These are phyloP conservation scores for Mitragyna speciosa DNA, from an alignment of 257 asterid genomes.

Conservation along the genomic window DNA sequence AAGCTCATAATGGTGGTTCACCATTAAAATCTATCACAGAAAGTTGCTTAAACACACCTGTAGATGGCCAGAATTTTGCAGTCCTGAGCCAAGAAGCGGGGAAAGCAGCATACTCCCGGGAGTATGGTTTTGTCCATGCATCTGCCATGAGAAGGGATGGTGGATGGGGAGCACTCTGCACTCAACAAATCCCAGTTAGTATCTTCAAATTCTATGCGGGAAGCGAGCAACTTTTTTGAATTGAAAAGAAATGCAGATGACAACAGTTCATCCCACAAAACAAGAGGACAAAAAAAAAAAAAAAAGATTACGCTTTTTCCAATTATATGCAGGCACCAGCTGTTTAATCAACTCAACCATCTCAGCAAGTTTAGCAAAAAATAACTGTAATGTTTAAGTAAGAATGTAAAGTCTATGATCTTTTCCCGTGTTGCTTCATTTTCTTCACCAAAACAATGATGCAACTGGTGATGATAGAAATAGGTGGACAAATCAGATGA, in stretches of 20 bases:
- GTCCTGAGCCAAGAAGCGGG: conserved; percentile 94
- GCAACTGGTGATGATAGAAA: background rate
- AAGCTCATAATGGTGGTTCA: background rate
- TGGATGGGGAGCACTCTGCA: conserved; percentile 98
- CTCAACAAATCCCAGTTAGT: conserved; percentile 21
- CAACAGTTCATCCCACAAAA: background rate
- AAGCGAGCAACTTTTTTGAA: background rate
- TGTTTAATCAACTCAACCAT: background rate
- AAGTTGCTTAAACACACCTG: conserved; percentile 45
- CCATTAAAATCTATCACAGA: background rate
- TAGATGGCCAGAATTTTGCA: conserved; percentile 97
- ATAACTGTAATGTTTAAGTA: background rate
- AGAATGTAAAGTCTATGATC: background rate
- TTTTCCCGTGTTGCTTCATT: background rate
- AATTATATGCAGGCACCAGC: background rate
- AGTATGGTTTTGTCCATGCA: conserved; percentile 89
- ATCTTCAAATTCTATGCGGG: conserved; percentile 6
- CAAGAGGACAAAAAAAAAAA: no score
- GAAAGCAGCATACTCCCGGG: conserved; percentile 95
- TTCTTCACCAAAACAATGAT: background rate
- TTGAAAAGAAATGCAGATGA: background rate
- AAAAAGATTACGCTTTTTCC: no score
- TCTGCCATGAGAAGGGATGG: conserved; percentile 97
- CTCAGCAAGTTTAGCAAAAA: background rate
- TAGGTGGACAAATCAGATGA: background rate